phyloP scores from a whole-genome alignment of 768 basidiomycete species.

The Amanita thiersii region DNA sequence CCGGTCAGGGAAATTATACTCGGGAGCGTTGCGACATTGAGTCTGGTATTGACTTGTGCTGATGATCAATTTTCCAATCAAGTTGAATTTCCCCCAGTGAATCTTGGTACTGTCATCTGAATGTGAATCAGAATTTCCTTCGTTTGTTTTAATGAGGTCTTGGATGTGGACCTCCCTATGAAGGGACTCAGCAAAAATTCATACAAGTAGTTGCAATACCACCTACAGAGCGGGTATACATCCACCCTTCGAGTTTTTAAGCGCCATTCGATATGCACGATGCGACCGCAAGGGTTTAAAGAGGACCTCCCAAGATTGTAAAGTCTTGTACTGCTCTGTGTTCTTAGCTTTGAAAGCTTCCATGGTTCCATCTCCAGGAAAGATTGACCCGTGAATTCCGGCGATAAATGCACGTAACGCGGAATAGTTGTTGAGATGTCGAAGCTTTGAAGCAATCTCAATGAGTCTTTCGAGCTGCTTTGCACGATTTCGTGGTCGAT shows the following conservation, averaged over 20 bases:
- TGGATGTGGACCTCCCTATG: conserved; percentile 84
- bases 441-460: conserved; percentile 72
- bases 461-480: conserved; percentile 86
- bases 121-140: conserved; percentile 71
- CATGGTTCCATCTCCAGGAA: conserved; percentile 71
- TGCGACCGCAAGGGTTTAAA: conserved; percentile 78
- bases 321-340: conserved; percentile 66
- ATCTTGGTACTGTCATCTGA: conserved; percentile 61
- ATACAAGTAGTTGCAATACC: conserved; percentile 8
- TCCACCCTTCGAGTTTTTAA: conserved; percentile 77
- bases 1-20: conserved; percentile 58
- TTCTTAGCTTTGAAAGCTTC: conserved; percentile 60
- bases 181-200: conserved; percentile 10
- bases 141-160: conserved; percentile 81
- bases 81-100: conserved; percentile 94
- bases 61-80: conserved; percentile 82
- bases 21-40: conserved; percentile 52
- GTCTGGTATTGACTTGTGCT: conserved; percentile 73
- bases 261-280: conserved; percentile 83
- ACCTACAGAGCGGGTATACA: conserved; percentile 82
- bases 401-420: conserved; percentile 90
- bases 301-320: conserved; percentile 79
- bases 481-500: conserved; percentile 66
- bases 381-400: conserved; percentile 80
- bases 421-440: conserved; percentile 86